Base-by-base conservation (phyloP, 345 rosid genomes). In the Populus simonii region DNA sequence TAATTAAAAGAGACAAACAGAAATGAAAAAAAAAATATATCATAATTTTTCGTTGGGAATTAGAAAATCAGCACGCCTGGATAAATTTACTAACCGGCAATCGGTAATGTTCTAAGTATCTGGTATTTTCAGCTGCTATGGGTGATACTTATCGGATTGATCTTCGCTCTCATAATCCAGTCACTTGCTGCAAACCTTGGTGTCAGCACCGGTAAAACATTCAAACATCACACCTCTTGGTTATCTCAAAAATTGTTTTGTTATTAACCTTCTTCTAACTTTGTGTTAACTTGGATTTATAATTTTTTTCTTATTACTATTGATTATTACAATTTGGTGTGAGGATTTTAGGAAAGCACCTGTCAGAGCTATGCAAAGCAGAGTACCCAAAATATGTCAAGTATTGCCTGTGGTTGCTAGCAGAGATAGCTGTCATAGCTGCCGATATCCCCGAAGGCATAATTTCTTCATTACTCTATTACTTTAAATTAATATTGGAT, bases 401-500 rank as follows among this genome's bases (percentile, higher is more conserved):
- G 62, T 83, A 81, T 25, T 88, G 92, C 62, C 83, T 92, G 4
- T 92, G 97, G 92, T 62, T 89, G 73, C 90, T 87, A 0, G 94
- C 97, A 10, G 97, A 90, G 72, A 1, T 84, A 5, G 86, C 93
- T 8, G 94, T 90, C 66, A 92, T 90, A 36, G 92, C 92, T 61
- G 94, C 97, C 25, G 97, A 92, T 63, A 89, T 92, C 7, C 94
- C 97, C 2, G 97, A 92, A 92, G 92, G 96, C 80, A 62, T 23
- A 0, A 16, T 66, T 35, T 57, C 43, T 59, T 13, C 22, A 9
- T 25, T 6, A 35, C 9, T 49, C 45, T 3, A 5, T 41, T 2
- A 2, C 22, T 11, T 25, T 33, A 17, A 66, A 29, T 66, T 66
- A 66, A 31, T 66, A 6, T 31, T 2, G 18, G 39, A 31, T 66